Evolutionary conservation across 495 filamentous ascomycete species (phyloP).

Genomic region (Staphylotrichum tortipilum): DNA sequence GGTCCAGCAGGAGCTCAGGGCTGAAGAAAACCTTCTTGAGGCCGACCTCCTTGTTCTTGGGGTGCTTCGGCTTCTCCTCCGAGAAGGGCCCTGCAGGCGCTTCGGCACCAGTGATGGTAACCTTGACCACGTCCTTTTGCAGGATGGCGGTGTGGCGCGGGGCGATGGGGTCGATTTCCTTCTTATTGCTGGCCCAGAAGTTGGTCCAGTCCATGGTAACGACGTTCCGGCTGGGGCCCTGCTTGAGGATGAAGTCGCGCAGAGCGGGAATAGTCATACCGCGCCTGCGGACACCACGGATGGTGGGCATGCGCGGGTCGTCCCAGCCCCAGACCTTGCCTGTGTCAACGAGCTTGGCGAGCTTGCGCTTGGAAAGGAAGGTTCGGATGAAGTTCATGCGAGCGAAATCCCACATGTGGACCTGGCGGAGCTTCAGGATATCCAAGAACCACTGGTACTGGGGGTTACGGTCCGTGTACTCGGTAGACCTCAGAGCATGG

Average conservation of each 20-base stretch:
- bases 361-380: constrained; percentile 74
- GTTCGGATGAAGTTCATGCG: constrained; percentile 83
- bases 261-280: constrained; percentile 87
- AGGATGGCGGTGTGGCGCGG: constrained; percentile 75
- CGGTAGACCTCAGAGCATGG: constrained; percentile 88
- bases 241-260: constrained; percentile 85
- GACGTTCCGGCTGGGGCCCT: constrained; percentile 82
- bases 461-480: constrained; percentile 94
- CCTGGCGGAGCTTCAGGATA: constrained; percentile 71
- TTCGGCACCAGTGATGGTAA: constrained; percentile 52
- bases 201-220: constrained; percentile 83
- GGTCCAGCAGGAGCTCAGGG: constrained; percentile 65
- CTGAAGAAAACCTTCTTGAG: constrained; percentile 77
- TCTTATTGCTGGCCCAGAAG: constrained; percentile 94
- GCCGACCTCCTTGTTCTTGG: constrained; percentile 76
- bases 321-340: constrained; percentile 90
- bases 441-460: constrained; percentile 97
- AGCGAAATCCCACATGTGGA: constrained; percentile 96
- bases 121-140: constrained; percentile 57
- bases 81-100: constrained; percentile 55
- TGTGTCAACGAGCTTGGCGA: constrained; percentile 83
- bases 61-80: constrained; percentile 74
- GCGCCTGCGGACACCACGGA: constrained; percentile 78
- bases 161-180: constrained; percentile 83
- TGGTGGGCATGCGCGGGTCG: constrained; percentile 89